These are phyloP conservation scores for Lycium barbarum DNA, from an alignment of 257 asterid genomes.

Conservation along the genomic window DNA sequence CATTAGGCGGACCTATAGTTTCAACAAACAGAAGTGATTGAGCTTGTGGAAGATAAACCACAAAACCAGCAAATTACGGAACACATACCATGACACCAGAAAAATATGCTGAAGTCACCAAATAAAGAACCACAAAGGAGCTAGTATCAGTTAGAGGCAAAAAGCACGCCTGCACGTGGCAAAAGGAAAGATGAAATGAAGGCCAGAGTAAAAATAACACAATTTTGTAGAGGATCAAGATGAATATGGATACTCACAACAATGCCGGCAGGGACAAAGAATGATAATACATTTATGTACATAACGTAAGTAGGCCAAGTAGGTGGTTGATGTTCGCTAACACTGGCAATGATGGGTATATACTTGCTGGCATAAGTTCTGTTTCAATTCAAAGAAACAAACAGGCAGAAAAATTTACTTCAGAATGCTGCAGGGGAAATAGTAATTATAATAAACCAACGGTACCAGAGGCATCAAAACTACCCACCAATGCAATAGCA, in stretches of 20 bases:
- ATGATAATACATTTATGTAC: slow-evolving; percentile 97
- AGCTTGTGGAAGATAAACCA: no score
- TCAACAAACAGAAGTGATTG: slow-evolving; percentile 30
- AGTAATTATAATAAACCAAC: background rate
- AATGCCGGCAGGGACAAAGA: slow-evolving; percentile 98
- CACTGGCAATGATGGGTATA: slow-evolving; percentile 98
- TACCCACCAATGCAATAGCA: background rate
- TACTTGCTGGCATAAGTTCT: slow-evolving; percentile 99
- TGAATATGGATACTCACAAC: slow-evolving; percentile 64
- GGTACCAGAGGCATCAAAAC: background rate
- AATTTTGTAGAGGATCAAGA: background rate
- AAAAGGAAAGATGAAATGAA: slow-evolving; percentile 32
- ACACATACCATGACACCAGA: slow-evolving; percentile 96
- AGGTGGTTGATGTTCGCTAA: slow-evolving; percentile 99
- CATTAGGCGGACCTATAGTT: slow-evolving; percentile 92
- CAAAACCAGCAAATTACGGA: slow-evolving; percentile 24
- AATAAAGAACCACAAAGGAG: slow-evolving; percentile 89
- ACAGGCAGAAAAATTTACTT: slow-evolving; percentile 31
- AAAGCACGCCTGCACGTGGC: slow-evolving; percentile 86
- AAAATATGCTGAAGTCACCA: slow-evolving; percentile 95
- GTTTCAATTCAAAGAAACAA: slow-evolving; percentile 44
- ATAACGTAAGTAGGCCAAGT: slow-evolving; percentile 99
- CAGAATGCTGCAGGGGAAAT: slow-evolving; percentile 32
- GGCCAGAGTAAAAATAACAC: slow-evolving; percentile 28
- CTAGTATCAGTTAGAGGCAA: slow-evolving; percentile 97